phyloP scores from a whole-genome alignment of 2,329 filamentous ascomycete genomes.

The Didymella arachidicola region DNA sequence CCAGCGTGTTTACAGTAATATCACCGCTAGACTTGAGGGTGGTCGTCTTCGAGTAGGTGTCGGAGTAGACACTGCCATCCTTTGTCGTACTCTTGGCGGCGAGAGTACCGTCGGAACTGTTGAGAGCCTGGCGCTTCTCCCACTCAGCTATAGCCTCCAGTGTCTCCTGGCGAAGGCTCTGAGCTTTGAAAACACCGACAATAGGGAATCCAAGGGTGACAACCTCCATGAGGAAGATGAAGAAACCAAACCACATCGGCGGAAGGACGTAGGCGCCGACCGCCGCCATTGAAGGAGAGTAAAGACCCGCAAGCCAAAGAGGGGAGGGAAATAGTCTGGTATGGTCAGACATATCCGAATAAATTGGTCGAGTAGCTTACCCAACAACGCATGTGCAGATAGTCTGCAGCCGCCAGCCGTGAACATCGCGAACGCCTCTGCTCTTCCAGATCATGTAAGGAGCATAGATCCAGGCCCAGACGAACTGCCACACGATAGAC shows the following conservation, averaged over 20 bases:
- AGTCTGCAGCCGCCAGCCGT: slow-evolving; percentile 45
- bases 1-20: slow-evolving; percentile 27
- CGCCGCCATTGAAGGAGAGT: slow-evolving; percentile 38
- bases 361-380: slow-evolving; percentile 26
- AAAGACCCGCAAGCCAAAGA: slow-evolving; percentile 46
- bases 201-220: slow-evolving; percentile 44
- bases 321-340: slow-evolving; percentile 44
- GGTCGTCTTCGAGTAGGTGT: slow-evolving; percentile 25
- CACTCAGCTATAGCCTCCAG: slow-evolving; percentile 45
- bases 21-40: slow-evolving; percentile 25
- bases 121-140: slow-evolving; percentile 39
- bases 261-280: slow-evolving; percentile 39
- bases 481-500: slow-evolving; percentile 48
- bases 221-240: slow-evolving; percentile 45
- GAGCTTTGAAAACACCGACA: slow-evolving; percentile 37
- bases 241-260: slow-evolving; percentile 43
- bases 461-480: slow-evolving; percentile 49
- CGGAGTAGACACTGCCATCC: slow-evolving; percentile 26
- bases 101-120: slow-evolving; percentile 12
- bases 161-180: slow-evolving; percentile 42
- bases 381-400: slow-evolving; percentile 45
- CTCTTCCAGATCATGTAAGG: slow-evolving; percentile 48
- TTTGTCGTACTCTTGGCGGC: slow-evolving; percentile 22
- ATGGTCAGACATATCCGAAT: neutral
- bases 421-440: slow-evolving; percentile 43